A percentile compares a stretch with the other conserved stretches of the same genome.
phyloP scores from a whole-genome alignment of 305 asterid genomes.

The Rubia peregrina region DNA sequence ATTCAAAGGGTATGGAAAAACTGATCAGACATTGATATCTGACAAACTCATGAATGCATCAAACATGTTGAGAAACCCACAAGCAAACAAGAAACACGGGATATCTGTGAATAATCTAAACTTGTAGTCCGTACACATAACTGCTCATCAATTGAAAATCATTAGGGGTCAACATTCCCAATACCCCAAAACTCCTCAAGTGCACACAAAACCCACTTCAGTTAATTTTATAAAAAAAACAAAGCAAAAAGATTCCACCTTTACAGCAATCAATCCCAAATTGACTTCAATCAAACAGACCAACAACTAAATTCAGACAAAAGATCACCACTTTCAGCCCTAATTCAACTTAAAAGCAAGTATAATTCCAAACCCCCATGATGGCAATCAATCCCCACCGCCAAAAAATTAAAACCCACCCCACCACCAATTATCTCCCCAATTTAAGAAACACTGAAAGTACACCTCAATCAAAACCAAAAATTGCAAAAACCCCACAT shows the following conservation, averaged over 20 bases:
- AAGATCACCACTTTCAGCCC: conserved; percentile 34
- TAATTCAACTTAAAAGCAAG: background rate
- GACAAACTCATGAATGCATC: background rate
- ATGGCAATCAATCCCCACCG: conserved; percentile 20
- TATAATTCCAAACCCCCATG: conserved; percentile 6
- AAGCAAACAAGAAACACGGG: conserved; percentile 1
- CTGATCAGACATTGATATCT: background rate
- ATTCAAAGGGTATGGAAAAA: conserved; percentile 2
- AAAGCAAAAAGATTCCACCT: conserved; percentile 11
- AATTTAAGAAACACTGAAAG: background rate
- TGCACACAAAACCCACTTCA: background rate
- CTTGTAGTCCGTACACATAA: background rate
- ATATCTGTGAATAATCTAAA: background rate
- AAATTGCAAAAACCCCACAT: background rate
- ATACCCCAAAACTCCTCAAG: conserved; percentile 8
- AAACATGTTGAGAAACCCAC: background rate
- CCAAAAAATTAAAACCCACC: background rate
- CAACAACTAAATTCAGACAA: conserved; percentile 23
- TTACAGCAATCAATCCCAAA: background rate
- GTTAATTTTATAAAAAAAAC: background rate
- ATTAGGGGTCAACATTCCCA: conserved; percentile 17
- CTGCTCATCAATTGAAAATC: conserved; percentile 4
- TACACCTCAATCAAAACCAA: conserved; percentile 13
- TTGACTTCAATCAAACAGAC: conserved; percentile 14
- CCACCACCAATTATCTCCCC: conserved; percentile 10